phyloP scores from a whole-genome alignment of 768 basidiomycete genomes.

The Suillus americanus region DNA sequence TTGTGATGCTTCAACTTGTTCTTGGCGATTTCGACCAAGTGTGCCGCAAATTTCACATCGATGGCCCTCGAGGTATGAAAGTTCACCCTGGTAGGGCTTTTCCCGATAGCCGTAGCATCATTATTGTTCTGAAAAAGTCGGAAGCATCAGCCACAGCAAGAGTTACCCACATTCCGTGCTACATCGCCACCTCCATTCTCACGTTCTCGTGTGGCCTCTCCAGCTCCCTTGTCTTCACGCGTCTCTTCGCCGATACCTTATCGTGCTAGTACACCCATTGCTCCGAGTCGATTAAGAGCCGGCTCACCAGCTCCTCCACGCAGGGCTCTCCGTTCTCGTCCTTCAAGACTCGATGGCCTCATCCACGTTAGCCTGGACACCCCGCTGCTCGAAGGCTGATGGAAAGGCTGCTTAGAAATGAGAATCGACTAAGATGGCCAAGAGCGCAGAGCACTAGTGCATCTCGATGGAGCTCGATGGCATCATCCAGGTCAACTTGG shows the following conservation, averaged over 20 bases:
- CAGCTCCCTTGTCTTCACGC: conserved; percentile 5
- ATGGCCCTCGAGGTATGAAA: too few relatives aligned
- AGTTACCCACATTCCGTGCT: conserved; percentile 26
- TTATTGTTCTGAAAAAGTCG: too few relatives aligned
- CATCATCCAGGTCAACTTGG: neutral
- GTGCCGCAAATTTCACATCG: too few relatives aligned
- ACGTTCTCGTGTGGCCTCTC: conserved; percentile 31
- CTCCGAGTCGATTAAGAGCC: conserved; percentile 21
- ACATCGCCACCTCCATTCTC: conserved; percentile 26
- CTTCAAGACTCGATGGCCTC: conserved; percentile 21
- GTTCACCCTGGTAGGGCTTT: too few relatives aligned
- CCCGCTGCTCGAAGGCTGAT: neutral
- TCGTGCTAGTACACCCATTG: conserved; percentile 31
- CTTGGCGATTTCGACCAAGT: too few relatives aligned
- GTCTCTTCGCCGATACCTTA: conserved; percentile 21
- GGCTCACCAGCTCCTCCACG: conserved; percentile 23
- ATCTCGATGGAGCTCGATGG: neutral
- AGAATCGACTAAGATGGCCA: too few relatives aligned
- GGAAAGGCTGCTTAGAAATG: neutral
- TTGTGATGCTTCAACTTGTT: too few relatives aligned
- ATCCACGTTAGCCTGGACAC: neutral
- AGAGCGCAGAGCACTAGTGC: neutral
- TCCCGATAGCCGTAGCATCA: too few relatives aligned
- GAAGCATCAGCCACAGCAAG: too few relatives aligned
- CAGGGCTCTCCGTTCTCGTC: conserved; percentile 29